Base-by-base conservation (phyloP, 306 rosid species). In the Canavalia ensiformis region DNA sequence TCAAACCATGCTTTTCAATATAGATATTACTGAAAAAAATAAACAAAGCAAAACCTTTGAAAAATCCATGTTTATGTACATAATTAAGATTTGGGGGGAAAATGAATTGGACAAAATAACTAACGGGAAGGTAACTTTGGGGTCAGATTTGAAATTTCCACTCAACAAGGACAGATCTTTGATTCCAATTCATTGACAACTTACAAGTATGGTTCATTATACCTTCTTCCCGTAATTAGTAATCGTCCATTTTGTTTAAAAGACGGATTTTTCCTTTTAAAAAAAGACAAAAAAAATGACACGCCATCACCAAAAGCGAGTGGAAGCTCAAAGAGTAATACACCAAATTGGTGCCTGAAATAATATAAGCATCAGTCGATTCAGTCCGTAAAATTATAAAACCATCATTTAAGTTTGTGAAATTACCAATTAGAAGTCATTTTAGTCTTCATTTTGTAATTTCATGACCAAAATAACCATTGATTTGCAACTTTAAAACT, bases 111-210 rank as follows among this genome's bases (percentile, higher is more conserved):
- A 49, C 10, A 64, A 7, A 37, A 64, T 10, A 41, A 54, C 56
- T 18, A 11, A 35, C 8, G n/a, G 44, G 8, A 45, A 35, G 47
- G 54, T 30, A 62, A 29, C n/a, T 8, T 8, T 45, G 45, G 42
- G 29, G 13, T 54, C 37, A 74, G 70, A 84, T 45, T 58, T 69
- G 59, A 35, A 74, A 79, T 49, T 76, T 50, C 30, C 81, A 25
- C 8, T 49, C 49, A 45, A 47, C 13, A 50, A 12, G 2, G 31
- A 50, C 68, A 49, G 49, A 45, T 35, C 50, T 28, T 84, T 51
- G 54, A 59, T 75, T 62, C 76, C 76, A 68, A 68, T 10, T 66
- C 54, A 51, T 39, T 68, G 39, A 68, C 8, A 84, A 60, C 18
- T 59, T 44, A 34, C 72, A 45, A 56, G 25, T 7, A 65, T 18